A percentile compares a stretch with the other conserved stretches of the same genome.
These are phyloP conservation scores for Meredithiella fracta DNA, from an alignment of 2,329 filamentous ascomycete species.

Conservation along the genomic window DNA sequence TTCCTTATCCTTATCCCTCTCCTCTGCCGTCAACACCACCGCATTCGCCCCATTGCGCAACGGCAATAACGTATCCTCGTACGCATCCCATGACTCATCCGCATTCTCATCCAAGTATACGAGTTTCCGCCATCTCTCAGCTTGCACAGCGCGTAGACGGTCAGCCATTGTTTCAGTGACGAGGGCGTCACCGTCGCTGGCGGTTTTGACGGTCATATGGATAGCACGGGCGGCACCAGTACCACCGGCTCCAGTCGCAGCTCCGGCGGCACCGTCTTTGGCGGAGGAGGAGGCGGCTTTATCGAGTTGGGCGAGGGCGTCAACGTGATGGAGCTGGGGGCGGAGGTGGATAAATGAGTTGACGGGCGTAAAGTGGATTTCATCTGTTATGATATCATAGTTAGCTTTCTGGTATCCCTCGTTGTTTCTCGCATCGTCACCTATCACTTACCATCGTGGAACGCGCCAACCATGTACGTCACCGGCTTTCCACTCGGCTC, in stretches of 20 bases:
- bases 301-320: conserved; percentile 62
- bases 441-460: conserved; percentile 51
- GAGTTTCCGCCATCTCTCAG: conserved; percentile 66
- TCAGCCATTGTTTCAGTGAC: conserved; percentile 57
- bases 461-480: conserved; percentile 86
- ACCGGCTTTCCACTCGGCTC: conserved; percentile 52
- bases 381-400: conserved; percentile 33
- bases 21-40: not conserved
- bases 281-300: conserved; percentile 22
- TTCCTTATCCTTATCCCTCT: conserved; percentile 8
- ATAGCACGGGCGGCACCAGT: conserved; percentile 52
- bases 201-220: conserved; percentile 72
- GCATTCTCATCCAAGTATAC: conserved; percentile 70
- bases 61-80: conserved; percentile 48
- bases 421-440: not conserved
- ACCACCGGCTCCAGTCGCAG: conserved; percentile 18
- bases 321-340: conserved; percentile 83
- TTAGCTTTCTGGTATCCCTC: conserved; percentile 15
- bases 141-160: conserved; percentile 60
- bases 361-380: conserved; percentile 73
- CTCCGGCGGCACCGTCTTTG: conserved; percentile 14
- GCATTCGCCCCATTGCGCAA: conserved; percentile 12
- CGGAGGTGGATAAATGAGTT: conserved; percentile 74
- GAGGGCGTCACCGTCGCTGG: conserved; percentile 47
- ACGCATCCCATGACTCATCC: conserved; percentile 57